Evolutionary conservation across 306 rosid species (phyloP), one percentile per base, ranked within the genome.

Genomic region (Sophora flavescens): DNA sequence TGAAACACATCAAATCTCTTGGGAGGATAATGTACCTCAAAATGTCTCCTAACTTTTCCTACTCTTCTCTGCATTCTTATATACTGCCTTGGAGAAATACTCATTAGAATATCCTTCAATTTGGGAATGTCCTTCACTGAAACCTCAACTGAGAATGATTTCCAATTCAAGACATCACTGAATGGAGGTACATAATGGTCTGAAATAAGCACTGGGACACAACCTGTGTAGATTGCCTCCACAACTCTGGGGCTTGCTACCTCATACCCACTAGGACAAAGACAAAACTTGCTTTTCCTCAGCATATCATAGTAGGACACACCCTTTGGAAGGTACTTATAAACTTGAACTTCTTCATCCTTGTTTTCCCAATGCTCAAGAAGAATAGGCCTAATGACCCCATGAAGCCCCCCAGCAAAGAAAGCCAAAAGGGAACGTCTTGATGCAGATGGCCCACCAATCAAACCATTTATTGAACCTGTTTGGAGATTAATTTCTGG

Each of bases 211-310:
- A 96, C 98, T 0, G 99, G 99, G 0, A 96, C 91, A 15, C 99
- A 96, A 0, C 98, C 98, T 0, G 97, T 87, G 89, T 96, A 96
- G 5, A 92, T 96, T 12, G 99, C 99, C 68, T 96, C 99, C 1
- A 96, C 98, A 0, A 96, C 81, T 66, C 99, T 84, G 0, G 99
- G 98, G 64, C 98, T 96, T 1, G 99, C 99, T 2, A 96, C 99
- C 80, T 96, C 99, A 26, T 92, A 91, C 14, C 99, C 99, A 62
- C 99, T 96, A 0, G 99, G 99, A 78, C 99, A 96, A 36, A 96
- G 87, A 32, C 99, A 96, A 47, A 72, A 96, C 87, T 59, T 96
- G 78, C 91, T 92, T 63, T 89, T 87, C 66, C 91, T 86, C 79
- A 92, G 59, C 97, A 92, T 91, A 6, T 83, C 91, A 15, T 88